A percentile compares a stretch with the other conserved stretches of the same genome.
Evolutionary conservation across 371 early-diverging fungal species (phyloP).

Genomic region (Nosema bombycis): DNA sequence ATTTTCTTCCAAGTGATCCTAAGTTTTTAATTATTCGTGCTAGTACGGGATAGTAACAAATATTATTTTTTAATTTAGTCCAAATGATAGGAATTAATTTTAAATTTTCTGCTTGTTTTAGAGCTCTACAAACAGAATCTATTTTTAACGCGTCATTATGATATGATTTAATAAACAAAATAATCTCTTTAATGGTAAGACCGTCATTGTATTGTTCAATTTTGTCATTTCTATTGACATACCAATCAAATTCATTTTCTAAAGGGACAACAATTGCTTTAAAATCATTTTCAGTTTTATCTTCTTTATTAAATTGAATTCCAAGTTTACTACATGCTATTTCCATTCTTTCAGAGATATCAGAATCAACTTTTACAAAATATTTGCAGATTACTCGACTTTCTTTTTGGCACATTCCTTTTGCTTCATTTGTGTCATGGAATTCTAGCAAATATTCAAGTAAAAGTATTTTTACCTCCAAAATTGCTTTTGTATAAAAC

Average conservation of each 20-base stretch:
- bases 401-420: not conserved
- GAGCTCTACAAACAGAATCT: slow-evolving; percentile 10
- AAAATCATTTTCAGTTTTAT: not conserved
- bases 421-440: not conserved
- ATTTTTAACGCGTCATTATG: slow-evolving; percentile 13
- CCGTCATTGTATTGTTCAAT: not conserved
- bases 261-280: slow-evolving; percentile 7
- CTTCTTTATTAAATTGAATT: not conserved
- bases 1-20: slow-evolving; percentile 20
- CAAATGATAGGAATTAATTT: slow-evolving; percentile 8
- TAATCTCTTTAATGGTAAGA: slow-evolving; percentile 8
- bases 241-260: slow-evolving; percentile 30
- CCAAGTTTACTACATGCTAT: not conserved
- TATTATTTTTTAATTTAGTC: slow-evolving; percentile 26
- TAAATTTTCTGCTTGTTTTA: slow-evolving; percentile 13
- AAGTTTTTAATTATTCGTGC: slow-evolving; percentile 31
- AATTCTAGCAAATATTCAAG: slow-evolving; percentile 19
- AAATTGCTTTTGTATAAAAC: slow-evolving; percentile 1
- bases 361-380: not conserved
- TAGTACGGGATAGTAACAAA: slow-evolving; percentile 9
- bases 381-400: not conserved
- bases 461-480: slow-evolving; percentile 10
- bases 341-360: not conserved
- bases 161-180: slow-evolving; percentile 14
- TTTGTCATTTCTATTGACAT: not conserved